Base-by-base conservation (phyloP, 257 asterid genomes). In the Primulina eburnea region DNA sequence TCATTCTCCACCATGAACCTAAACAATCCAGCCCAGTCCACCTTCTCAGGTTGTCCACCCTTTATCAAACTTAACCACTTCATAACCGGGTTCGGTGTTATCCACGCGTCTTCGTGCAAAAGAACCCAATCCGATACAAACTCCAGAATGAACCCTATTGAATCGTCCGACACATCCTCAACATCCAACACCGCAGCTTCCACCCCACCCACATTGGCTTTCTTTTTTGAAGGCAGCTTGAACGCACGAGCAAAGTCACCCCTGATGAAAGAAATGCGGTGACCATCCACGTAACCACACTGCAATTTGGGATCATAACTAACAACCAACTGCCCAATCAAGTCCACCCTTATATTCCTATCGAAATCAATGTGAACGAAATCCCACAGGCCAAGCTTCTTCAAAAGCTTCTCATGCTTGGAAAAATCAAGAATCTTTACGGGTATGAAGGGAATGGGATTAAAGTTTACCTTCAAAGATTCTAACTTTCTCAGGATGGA, bases 1-100 rank as follows among this genome's bases (percentile, higher is more conserved):
- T 92, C 98, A 75, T 87, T 87, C 81, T 90, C 97, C 76, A 90
- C 91, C 98, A 92, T 92, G 50, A 85, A 84, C 97, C 97, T 90
- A 62, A 90, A 64, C 78, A 90, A 64, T 35, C 86, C 85, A 8
- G 93, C 92, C 95, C 96, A 92, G 79, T 92, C 98, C 65, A 92
- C 95, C 82, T 84, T 92, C 80, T 90, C 98, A 0, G 88, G 95
- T 61, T 81, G 89, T 20, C 96, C 93, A 5, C 86, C 95, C 73
- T 83, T 87, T 34, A 92, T 87, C 38, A 81, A 20, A 69, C 80
- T 81, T 40, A 82, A 73, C 92, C 88, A 90, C 56, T 83, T 82
- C 71, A 62, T 34, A 60, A 92, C 94, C 77, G 88, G 94, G 20
- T 60, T 66, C 0, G 97, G 96, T 86, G 81, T 87, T 79, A 86